Evolutionary conservation across 495 filamentous ascomycete genomes (phyloP).

Genomic region (Trichoderma virens): DNA sequence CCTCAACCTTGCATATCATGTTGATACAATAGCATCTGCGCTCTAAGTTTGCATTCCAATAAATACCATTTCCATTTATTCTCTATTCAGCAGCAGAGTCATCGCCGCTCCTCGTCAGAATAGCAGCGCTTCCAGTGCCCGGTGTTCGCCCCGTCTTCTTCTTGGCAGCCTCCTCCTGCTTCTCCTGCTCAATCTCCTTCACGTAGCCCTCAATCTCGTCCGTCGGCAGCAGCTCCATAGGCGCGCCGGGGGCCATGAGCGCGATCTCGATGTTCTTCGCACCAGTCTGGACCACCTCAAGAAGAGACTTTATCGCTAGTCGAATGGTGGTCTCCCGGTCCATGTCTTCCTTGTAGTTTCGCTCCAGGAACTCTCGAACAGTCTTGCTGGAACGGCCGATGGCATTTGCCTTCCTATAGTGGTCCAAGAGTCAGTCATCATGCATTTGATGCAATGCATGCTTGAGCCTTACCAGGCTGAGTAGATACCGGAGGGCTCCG

Average conservation of each 20-base stretch:
- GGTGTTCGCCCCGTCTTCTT: conserved; percentile 82
- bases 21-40: conserved; percentile 12
- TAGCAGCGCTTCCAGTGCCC: conserved; percentile 69
- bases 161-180: conserved; percentile 94
- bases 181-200: conserved; percentile 97
- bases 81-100: conserved; percentile 24
- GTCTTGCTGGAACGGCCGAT: conserved; percentile 98
- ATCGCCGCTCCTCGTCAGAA: conserved; percentile 62
- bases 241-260: conserved; percentile 91
- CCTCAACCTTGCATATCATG: neutral
- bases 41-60: conserved; percentile 2
- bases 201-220: conserved; percentile 95
- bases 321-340: conserved; percentile 94
- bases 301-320: conserved; percentile 90
- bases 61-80: neutral
- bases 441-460: too few relatives aligned
- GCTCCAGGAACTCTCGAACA: conserved; percentile 93
- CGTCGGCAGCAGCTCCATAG: conserved; percentile 86
- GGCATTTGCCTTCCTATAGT: conserved; percentile 90
- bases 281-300: conserved; percentile 97
- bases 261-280: conserved; percentile 99
- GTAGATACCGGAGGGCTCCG: conserved; percentile 96
- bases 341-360: conserved; percentile 97
- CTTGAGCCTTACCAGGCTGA: conserved; percentile 86
- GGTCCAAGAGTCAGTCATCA: neutral